Evolutionary conservation across 495 filamentous ascomycete genomes (phyloP).

Genomic region (Aspergillus sclerotioniger): DNA sequence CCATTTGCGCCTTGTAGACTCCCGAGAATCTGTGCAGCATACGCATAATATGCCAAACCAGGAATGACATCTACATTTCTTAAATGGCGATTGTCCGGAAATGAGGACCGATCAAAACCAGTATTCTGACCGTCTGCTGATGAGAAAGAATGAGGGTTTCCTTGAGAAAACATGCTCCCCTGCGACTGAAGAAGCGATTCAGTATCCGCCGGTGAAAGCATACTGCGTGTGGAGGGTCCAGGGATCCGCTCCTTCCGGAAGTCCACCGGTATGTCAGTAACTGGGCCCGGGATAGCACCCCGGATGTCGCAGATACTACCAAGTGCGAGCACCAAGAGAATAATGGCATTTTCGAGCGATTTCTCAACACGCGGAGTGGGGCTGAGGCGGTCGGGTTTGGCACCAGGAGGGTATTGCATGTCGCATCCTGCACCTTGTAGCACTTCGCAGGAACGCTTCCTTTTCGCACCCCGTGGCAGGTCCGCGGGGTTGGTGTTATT

Average conservation of each 20-base stretch:
- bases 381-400: slow-evolving; percentile 2
- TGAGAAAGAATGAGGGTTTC: slow-evolving; percentile 26
- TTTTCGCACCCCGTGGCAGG: slow-evolving; percentile 35
- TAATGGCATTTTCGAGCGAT: slow-evolving; percentile 64
- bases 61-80: slow-evolving; percentile 86
- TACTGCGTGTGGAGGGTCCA: slow-evolving; percentile 18
- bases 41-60: slow-evolving; percentile 82
- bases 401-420: slow-evolving; percentile 16
- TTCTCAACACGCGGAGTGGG: slow-evolving; percentile 28
- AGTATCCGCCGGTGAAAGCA: slow-evolving; percentile 29
- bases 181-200: slow-evolving; percentile 23
- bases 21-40: slow-evolving; percentile 85
- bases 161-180: slow-evolving; percentile 24
- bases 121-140: slow-evolving; percentile 15
- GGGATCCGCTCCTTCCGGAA: slow-evolving; percentile 32
- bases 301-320: slow-evolving; percentile 76
- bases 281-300: slow-evolving; percentile 57
- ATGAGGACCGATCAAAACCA: slow-evolving; percentile 16
- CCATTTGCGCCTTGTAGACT: slow-evolving; percentile 73
- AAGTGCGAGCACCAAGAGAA: slow-evolving; percentile 79
- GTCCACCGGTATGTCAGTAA: slow-evolving; percentile 27
- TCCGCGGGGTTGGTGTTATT: slow-evolving; percentile 19
- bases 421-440: slow-evolving; percentile 27
- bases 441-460: slow-evolving; percentile 41
- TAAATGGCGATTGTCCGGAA: slow-evolving; percentile 17